Evolutionary conservation across 2,329 filamentous ascomycete genomes (phyloP).

Genomic region (Taxawa tesnikishii): DNA sequence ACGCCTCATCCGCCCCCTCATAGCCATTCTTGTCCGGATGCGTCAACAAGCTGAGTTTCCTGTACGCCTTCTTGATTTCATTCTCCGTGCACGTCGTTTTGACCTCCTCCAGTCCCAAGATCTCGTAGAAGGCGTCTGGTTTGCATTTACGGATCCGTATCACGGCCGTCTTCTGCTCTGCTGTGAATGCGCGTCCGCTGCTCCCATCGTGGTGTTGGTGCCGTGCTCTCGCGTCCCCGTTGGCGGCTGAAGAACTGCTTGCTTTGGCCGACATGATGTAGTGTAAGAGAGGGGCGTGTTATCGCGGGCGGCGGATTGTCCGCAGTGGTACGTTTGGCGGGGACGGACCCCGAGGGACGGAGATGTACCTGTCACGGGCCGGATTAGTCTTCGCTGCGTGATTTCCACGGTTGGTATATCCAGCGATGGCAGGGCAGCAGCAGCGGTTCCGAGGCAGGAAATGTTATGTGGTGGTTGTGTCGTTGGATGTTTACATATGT

Average conservation of each 20-base stretch:
- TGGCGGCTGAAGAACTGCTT: conserved; percentile 22
- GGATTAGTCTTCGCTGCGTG: too few species aligned
- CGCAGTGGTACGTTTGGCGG: too few species aligned
- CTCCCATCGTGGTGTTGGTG: conserved; percentile 67
- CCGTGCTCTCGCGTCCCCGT: conserved; percentile 8
- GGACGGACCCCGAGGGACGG: not conserved
- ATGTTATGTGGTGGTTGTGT: too few species aligned
- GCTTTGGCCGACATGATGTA: conserved; percentile 35
- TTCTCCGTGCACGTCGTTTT: conserved; percentile 56
- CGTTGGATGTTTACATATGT: too few species aligned
- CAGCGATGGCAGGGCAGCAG: too few species aligned
- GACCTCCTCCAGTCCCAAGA: conserved; percentile 59
- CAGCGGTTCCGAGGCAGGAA: too few species aligned
- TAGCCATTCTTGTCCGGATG: conserved; percentile 99
- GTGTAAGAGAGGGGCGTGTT: too few species aligned
- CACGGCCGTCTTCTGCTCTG: conserved; percentile 85
- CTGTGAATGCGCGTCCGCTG: conserved; percentile 65
- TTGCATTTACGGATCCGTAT: conserved; percentile 75
- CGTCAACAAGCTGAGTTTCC: conserved; percentile 84
- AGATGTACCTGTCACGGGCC: too few species aligned
- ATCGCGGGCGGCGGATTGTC: too few species aligned
- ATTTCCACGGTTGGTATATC: too few species aligned
- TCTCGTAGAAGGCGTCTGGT: conserved; percentile 89
- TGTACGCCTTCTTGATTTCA: conserved; percentile 96
- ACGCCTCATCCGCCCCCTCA: conserved; percentile 88